A percentile compares a stretch with the other conserved stretches of the same genome.
These are phyloP conservation scores for Zymoseptoria tritici DNA, from an alignment of 2,329 filamentous ascomycete genomes.

Conservation along the genomic window DNA sequence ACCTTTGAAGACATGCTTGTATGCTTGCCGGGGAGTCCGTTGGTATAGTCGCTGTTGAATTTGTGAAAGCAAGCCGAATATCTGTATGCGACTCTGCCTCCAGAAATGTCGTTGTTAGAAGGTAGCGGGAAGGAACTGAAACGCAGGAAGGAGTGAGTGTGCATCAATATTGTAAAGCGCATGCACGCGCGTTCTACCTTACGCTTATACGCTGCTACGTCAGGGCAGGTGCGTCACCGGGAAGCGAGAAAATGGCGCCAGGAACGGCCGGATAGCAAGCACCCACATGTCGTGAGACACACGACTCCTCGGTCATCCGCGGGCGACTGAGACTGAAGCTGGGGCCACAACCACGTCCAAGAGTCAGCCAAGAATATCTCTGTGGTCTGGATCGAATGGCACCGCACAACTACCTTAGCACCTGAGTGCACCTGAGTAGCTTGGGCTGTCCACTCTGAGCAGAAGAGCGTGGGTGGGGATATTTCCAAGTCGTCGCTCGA, in stretches of 20 bases:
- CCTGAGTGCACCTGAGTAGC: no score
- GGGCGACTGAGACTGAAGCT: neutral
- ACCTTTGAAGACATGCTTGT: neutral
- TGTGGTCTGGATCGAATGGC: no score
- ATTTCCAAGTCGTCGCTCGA: neutral
- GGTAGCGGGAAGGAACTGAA: neutral
- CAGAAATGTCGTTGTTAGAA: neutral
- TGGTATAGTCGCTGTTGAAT: neutral
- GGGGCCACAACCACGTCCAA: neutral
- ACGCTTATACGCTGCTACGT: neutral
- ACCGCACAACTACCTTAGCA: no score
- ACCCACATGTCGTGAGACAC: neutral
- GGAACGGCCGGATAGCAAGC: neutral
- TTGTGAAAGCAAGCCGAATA: neutral
- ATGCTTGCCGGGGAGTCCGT: neutral
- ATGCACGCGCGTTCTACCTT: neutral
- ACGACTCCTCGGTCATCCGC: neutral
- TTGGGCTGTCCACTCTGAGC: no score
- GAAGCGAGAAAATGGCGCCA: neutral
- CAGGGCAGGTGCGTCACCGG: neutral
- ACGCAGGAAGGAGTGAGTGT: neutral
- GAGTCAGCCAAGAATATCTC: neutral
- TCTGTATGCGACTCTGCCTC: neutral
- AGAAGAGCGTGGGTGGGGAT: no score
- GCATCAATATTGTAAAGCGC: neutral